phyloP scores from a whole-genome alignment of 2,329 filamentous ascomycete genomes.

The Atkinsonella texensis region DNA sequence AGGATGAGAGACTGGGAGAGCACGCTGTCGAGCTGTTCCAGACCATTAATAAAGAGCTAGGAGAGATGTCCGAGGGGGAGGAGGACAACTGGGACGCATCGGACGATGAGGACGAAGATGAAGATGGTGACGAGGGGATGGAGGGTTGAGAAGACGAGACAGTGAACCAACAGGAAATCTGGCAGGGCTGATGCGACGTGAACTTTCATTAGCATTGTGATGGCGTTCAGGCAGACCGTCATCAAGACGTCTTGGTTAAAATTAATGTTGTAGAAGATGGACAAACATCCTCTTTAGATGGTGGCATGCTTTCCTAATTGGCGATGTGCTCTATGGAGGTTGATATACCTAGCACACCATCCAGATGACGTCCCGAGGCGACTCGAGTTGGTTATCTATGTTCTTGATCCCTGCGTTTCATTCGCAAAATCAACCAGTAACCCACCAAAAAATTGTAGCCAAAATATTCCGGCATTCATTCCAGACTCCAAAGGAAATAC shows the following conservation, averaged over 20 bases:
- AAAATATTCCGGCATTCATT: not conserved
- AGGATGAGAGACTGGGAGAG: slow-evolving; percentile 65
- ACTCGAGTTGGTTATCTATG: not conserved
- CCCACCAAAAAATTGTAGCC: not conserved
- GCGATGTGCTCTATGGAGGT: not conserved
- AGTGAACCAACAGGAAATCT: no score
- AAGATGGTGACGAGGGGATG: slow-evolving; percentile 48
- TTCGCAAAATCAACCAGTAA: not conserved
- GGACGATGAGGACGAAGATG: slow-evolving; percentile 36
- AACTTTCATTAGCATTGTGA: slow-evolving; percentile 9
- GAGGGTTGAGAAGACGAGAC: slow-evolving; percentile 17
- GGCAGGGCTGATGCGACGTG: not conserved
- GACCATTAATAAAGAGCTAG: slow-evolving; percentile 51
- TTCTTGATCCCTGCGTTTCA: not conserved
- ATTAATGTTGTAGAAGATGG: not conserved
- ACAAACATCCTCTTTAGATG: not conserved
- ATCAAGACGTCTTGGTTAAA: not conserved
- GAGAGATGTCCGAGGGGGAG: slow-evolving; percentile 42
- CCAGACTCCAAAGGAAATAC: slow-evolving; percentile 5
- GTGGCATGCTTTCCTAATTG: not conserved
- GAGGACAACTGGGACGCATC: slow-evolving; percentile 39
- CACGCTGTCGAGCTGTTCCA: slow-evolving; percentile 62
- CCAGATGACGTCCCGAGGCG: not conserved
- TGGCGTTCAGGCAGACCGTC: slow-evolving; percentile 11
- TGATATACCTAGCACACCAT: not conserved